phyloP scores from a whole-genome alignment of 83 land plant genomes.

The Isoetes engelmannii region DNA sequence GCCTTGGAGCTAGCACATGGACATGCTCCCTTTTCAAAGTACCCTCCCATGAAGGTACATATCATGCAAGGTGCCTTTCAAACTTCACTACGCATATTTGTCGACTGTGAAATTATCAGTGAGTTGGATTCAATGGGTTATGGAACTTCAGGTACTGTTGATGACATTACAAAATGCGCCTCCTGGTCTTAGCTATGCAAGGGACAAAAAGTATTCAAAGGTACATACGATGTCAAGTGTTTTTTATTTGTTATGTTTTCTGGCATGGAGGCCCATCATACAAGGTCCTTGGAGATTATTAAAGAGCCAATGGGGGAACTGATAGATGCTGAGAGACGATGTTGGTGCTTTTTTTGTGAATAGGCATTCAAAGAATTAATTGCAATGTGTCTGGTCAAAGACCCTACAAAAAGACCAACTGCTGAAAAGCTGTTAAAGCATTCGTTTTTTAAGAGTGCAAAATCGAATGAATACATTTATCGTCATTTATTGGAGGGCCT shows the following conservation, averaged over 20 bases:
- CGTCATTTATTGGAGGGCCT: slow-evolving; percentile 66
- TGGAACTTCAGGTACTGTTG: neutral
- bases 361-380: slow-evolving; percentile 98
- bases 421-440: slow-evolving; percentile 77
- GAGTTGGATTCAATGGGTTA: neutral
- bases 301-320: neutral
- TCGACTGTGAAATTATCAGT: too few relatives aligned
- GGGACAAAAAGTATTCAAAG: slow-evolving; percentile 9
- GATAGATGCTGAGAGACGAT: too few relatives aligned
- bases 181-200: neutral
- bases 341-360: slow-evolving; percentile 13
- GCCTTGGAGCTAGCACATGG: slow-evolving; percentile 16
- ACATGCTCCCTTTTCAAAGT: slow-evolving; percentile 13
- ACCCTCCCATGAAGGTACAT: slow-evolving; percentile 16
- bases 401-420: slow-evolving; percentile 62
- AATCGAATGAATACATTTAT: slow-evolving; percentile 58
- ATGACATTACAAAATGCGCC: slow-evolving; percentile 11
- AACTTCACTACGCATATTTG: neutral
- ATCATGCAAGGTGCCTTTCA: neutral
- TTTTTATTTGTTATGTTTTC: neutral
- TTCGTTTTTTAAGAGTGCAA: slow-evolving; percentile 80
- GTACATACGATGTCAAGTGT: neutral
- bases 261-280: neutral
- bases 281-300: neutral
- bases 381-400: slow-evolving; percentile 72